These are phyloP conservation scores for Pseudogymnoascus sp. DNA, from an alignment of 2,329 filamentous ascomycete species.

Conservation along the genomic window DNA sequence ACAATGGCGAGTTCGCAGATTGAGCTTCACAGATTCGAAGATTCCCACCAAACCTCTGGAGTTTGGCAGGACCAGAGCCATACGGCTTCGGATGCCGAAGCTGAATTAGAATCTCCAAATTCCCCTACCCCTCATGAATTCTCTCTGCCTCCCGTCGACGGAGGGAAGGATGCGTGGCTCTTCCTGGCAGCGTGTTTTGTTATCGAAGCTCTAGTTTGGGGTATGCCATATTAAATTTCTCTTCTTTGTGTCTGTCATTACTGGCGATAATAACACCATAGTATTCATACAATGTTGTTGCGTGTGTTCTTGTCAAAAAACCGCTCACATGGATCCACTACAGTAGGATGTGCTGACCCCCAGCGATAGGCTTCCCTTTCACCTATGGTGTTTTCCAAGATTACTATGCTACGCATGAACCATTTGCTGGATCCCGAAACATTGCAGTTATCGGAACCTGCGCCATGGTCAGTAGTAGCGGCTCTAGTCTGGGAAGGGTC, in stretches of 20 bases:
- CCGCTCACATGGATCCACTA: slow-evolving; percentile 25
- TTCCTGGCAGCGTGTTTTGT: slow-evolving; percentile 46
- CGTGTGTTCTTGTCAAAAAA: slow-evolving; percentile 64
- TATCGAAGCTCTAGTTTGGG: slow-evolving; percentile 50
- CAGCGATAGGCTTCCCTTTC: slow-evolving; percentile 54
- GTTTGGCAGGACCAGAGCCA: slow-evolving; percentile 5
- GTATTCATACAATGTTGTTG: slow-evolving; percentile 54
- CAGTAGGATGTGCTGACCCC: not conserved
- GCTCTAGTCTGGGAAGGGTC: slow-evolving; percentile 43
- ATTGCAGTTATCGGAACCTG: slow-evolving; percentile 60
- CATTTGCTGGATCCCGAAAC: slow-evolving; percentile 47
- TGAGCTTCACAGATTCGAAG: slow-evolving; percentile 5
- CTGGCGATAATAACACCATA: not conserved
- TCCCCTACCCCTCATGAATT: not conserved
- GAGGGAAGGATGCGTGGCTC: slow-evolving; percentile 38
- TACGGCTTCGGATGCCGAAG: not conserved
- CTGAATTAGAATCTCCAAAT: slow-evolving; percentile 3
- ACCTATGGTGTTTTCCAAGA: slow-evolving; percentile 66
- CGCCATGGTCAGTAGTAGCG: not conserved
- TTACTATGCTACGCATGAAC: slow-evolving; percentile 56
- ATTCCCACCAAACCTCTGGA: slow-evolving; percentile 2
- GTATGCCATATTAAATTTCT: slow-evolving; percentile 28
- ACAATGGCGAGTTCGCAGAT: slow-evolving; percentile 5
- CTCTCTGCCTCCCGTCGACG: slow-evolving; percentile 32
- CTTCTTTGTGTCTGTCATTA: not conserved